Percentiles rank a stretch among this genome's conserved stretches.
phyloP scores from a whole-genome alignment of 768 basidiomycete genomes.

The Amanita rubescens region DNA sequence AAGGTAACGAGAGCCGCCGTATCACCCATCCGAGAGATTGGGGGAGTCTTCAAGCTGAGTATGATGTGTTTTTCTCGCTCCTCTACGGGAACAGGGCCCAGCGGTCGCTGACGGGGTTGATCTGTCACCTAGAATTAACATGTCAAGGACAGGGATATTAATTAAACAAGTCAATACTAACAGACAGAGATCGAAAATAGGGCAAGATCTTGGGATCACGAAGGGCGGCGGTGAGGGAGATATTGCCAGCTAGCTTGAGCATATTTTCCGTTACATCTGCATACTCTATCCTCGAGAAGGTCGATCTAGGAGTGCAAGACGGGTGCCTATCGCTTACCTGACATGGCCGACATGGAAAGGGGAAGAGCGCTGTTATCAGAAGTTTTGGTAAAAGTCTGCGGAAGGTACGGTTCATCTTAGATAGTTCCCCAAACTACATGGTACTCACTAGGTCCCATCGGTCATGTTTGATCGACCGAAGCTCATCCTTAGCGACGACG shows the following conservation, averaged over 20 bases:
- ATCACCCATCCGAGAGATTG: constrained; percentile 36
- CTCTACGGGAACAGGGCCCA: constrained; percentile 36
- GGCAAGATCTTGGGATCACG: constrained; percentile 56
- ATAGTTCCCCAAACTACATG: not conserved
- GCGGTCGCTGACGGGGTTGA: constrained; percentile 70
- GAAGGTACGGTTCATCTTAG: constrained; percentile 1
- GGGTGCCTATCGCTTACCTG: constrained; percentile 33
- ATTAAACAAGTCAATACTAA: constrained; percentile 27
- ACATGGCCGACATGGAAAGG: constrained; percentile 62
- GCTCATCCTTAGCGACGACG: constrained; percentile 72
- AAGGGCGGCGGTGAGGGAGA: constrained; percentile 47
- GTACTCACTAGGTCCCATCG: constrained; percentile 85
- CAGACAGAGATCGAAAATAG: constrained; percentile 83
- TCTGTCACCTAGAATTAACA: constrained; percentile 58
- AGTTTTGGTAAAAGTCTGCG: constrained; percentile 77
- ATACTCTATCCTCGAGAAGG: constrained; percentile 45
- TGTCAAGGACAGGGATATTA: constrained; percentile 1
- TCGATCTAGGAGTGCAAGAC: constrained; percentile 5
- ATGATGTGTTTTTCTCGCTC: constrained; percentile 68
- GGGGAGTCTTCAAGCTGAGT: constrained; percentile 54
- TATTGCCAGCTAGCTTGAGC: constrained; percentile 47
- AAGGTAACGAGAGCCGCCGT: constrained; percentile 56
- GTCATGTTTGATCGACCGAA: constrained; percentile 55
- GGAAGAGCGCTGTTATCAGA: constrained; percentile 60
- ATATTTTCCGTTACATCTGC: constrained; percentile 79